These are phyloP conservation scores for Musa beccarii DNA, from an alignment of 176 grass and related monocot species.

Conservation along the genomic window DNA sequence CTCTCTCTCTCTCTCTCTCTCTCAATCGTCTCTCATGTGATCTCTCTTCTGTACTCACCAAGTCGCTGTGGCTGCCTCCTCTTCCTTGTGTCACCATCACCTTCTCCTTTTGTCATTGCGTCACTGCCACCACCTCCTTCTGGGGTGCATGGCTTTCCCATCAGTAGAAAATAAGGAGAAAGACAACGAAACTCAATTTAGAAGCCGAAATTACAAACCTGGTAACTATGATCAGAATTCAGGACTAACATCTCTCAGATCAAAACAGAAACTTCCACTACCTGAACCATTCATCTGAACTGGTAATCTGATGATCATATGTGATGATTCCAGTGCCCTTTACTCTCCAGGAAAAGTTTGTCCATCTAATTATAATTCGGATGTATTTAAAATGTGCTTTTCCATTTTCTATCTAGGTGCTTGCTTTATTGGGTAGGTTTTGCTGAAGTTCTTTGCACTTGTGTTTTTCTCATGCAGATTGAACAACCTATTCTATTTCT, in stretches of 20 bases:
- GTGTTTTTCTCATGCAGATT: conserved; percentile 38
- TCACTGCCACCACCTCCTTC: no score
- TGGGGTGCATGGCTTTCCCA: no score
- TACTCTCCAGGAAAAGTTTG: not conserved
- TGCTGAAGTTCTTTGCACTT: not conserved
- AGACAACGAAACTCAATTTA: no score
- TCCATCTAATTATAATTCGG: not conserved
- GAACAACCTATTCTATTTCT: conserved; percentile 93
- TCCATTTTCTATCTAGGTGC: not conserved
- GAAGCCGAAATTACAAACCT: no score
- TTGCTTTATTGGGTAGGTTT: not conserved
- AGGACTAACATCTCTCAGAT: not conserved
- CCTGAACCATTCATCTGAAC: not conserved
- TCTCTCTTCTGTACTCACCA: no score
- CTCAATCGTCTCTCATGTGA: no score
- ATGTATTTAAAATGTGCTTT: not conserved
- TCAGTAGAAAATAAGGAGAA: no score
- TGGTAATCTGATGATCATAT: not conserved
- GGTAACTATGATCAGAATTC: no score
- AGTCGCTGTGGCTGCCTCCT: no score
- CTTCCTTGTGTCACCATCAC: no score
- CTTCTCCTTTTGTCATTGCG: no score
- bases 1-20: no score
- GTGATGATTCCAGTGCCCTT: not conserved
- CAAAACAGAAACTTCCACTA: not conserved